Conservation (phyloP, 768 basidiomycete genomes). For the Boletus tomentosulus region DNA sequence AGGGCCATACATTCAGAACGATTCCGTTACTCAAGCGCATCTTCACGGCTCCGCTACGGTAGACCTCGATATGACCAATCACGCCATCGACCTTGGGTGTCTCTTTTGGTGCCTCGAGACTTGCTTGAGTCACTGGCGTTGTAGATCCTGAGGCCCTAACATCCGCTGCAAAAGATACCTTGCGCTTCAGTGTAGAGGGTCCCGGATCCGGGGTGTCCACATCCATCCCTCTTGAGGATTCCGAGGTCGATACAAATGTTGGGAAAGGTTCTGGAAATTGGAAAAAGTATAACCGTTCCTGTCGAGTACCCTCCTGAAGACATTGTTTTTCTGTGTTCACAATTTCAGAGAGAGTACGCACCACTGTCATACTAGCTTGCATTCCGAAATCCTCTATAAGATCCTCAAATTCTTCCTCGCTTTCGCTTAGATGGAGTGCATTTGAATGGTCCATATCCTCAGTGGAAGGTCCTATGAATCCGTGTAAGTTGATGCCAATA, state of each 20-base stretch:
- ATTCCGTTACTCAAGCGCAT: conserved; percentile 81
- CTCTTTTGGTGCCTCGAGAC: conserved; percentile 26
- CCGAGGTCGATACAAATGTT: conserved; percentile 46
- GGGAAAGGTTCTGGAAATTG: conserved; percentile 90
- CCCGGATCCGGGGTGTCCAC: conserved; percentile 29
- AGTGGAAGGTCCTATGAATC: conserved; percentile 3
- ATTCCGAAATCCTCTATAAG: conserved; percentile 66
- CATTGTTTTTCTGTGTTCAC: not conserved
- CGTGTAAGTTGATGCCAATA: not conserved
- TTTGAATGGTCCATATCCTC: conserved; percentile 48
- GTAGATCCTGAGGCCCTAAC: conserved; percentile 40
- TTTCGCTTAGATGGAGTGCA: conserved; percentile 67
- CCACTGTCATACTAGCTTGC: conserved; percentile 38
- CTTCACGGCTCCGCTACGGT: conserved; percentile 81
- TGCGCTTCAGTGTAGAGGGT: conserved; percentile 33
- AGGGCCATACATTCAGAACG: conserved; percentile 63
- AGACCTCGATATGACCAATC: conserved; percentile 82
- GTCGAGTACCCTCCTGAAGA: conserved; percentile 45
- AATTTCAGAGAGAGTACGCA: conserved; percentile 17
- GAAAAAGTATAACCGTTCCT: conserved; percentile 79
- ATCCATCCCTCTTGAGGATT: conserved; percentile 30
- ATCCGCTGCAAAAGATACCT: conserved; percentile 61
- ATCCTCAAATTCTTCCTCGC: conserved; percentile 76
- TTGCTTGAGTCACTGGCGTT: conserved; percentile 15
- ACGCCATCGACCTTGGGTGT: conserved; percentile 58